Percentiles rank a stretch among this genome's conserved stretches.
Conservation (phyloP, 306 rosid genomes). For the Prunus mume region DNA sequence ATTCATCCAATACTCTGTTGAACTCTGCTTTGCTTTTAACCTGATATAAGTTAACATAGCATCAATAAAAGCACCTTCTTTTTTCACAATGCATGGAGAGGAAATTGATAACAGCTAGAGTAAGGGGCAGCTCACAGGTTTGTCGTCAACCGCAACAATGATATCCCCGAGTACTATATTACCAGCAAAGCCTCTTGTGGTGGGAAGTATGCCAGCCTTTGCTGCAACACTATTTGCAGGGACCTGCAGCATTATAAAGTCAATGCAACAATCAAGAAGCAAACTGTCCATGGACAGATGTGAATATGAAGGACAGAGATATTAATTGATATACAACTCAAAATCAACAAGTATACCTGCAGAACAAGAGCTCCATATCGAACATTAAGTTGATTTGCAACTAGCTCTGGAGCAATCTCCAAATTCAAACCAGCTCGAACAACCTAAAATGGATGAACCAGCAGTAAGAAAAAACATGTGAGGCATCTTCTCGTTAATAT, state of each 20-base stretch:
- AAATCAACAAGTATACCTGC: conserved; percentile 41
- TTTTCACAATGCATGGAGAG: neutral
- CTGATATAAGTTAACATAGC: conserved; percentile 34
- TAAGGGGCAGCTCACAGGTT: conserved; percentile 57
- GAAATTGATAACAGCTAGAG: conserved; percentile 14
- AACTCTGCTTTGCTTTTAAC: conserved; percentile 81
- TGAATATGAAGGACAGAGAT: neutral
- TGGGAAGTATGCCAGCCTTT: conserved; percentile 75
- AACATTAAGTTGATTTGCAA: conserved; percentile 86
- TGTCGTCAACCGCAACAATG: conserved; percentile 72
- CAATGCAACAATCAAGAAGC: conserved; percentile 5
- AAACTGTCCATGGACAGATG: neutral
- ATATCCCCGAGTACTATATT: conserved; percentile 85
- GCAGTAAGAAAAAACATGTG: neutral
- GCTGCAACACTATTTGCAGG: conserved; percentile 83
- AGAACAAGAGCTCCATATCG: conserved; percentile 89
- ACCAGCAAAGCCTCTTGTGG: conserved; percentile 87
- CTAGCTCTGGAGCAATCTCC: conserved; percentile 81
- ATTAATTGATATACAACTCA: neutral
- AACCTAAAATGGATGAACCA: conserved; percentile 48
- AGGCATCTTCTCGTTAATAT: neutral
- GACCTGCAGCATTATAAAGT: conserved; percentile 46
- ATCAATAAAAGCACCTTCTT: neutral
- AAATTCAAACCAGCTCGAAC: conserved; percentile 81
- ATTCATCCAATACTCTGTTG: conserved; percentile 71